These are phyloP conservation scores for Acrocalymma vagum DNA, from an alignment of 2,329 filamentous ascomycete genomes.

Conservation along the genomic window DNA sequence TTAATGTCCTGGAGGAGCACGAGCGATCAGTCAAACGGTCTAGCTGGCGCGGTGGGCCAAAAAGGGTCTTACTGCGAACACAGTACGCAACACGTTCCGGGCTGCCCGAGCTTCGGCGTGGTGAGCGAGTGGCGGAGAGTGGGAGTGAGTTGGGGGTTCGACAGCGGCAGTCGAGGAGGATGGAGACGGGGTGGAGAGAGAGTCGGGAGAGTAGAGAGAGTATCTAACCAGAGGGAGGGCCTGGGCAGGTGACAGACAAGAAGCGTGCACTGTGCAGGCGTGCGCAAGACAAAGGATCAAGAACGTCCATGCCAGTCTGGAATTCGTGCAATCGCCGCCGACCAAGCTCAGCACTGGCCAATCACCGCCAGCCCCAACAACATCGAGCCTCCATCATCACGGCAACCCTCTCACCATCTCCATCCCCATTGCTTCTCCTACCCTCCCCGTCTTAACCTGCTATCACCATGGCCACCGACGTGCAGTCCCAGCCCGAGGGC, in stretches of 20 bases:
- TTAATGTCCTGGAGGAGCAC: conserved; percentile 14
- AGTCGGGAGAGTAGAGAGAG: no score
- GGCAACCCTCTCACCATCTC: conserved; percentile 1
- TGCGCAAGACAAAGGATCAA: no score
- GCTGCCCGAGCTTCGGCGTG: conserved; percentile 32
- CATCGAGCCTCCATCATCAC: neutral
- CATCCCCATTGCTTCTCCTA: conserved; percentile 1
- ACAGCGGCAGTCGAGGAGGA: conserved; percentile 6
- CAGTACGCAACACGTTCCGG: conserved; percentile 36
- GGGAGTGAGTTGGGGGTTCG: conserved; percentile 12
- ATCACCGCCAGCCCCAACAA: neutral
- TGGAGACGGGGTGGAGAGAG: conserved; percentile 10
- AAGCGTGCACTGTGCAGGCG: no score
- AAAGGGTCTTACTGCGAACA: conserved; percentile 36
- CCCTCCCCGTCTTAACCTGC: conserved; percentile 9
- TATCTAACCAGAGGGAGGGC: no score
- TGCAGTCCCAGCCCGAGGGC: conserved; percentile 16
- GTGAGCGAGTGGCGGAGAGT: conserved; percentile 31
- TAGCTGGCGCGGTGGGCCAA: conserved; percentile 19
- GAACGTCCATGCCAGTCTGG: no score
- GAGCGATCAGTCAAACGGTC: neutral
- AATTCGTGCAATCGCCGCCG: no score
- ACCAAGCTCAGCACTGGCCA: no score
- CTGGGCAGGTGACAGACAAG: no score
- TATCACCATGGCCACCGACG: conserved; percentile 40